Base-by-base conservation (phyloP, 345 rosid genomes). In the Euphorbia lathyris region DNA sequence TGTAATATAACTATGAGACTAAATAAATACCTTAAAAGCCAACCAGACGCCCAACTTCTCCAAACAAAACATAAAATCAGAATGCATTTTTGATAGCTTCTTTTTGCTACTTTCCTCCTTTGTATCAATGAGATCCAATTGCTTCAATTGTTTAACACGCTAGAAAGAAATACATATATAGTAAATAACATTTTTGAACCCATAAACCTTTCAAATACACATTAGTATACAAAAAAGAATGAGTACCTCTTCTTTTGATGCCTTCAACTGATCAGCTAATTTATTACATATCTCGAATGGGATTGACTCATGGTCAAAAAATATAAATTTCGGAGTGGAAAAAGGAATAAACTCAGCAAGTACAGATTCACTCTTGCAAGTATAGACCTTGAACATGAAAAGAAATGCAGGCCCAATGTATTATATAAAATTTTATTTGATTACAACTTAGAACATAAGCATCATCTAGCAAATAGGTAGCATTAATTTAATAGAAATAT, bases 11-110 rank as follows among this genome's bases (percentile, higher is more conserved):
- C 48, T 53, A 16, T 43, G 27, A 66, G 10, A 66, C n/a, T 26
- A 53, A 66, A 72, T 26, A 58, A 29, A 26, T 78, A 94, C 98
- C 99, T 90, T 90, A 25, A 45, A 79, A 42, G 99, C 93, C 80
- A 87, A 74, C 91, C 84, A 92, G 61, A 85, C 78, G 19, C 99
- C 99, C 19, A 90, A 93, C 20, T 90, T 87, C 19, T 74, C 82
- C 77, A 88, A 73, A 78, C 99, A 95, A 75, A 75, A 85, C 20
- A 79, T 43, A 57, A 95, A 74, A 32, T 72, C 64, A 12, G 79
- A 78, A 68, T 67, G 52, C 50, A 85, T 77, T 75, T 58, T 89
- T 13, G 66, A 66, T 67, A 92, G 58, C 73, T 74, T 87, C 77
- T 74, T 84, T 43, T 42, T 48, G 16, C 78, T 69, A 40, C 90